Percentiles rank a stretch among this genome's conserved stretches.
Evolutionary conservation across 148 eudicot genomes (phyloP).

Genomic region (Camellia granthamiana): DNA sequence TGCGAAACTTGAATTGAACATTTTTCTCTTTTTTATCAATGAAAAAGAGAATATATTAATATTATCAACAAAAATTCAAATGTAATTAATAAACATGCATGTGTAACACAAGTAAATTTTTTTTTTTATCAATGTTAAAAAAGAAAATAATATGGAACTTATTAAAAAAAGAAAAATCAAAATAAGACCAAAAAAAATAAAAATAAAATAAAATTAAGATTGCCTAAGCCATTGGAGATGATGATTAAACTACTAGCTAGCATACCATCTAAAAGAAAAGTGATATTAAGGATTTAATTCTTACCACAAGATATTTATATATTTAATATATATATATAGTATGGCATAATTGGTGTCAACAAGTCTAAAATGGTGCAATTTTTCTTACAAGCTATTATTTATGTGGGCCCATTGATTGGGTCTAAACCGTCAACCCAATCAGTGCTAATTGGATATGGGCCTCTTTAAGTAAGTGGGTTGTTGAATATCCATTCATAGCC

Average conservation of each 20-base stretch:
- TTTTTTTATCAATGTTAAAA: too few species aligned
- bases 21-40: too few species aligned
- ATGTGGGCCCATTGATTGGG: slow-evolving; percentile 9
- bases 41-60: too few species aligned
- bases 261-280: background rate
- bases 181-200: too few species aligned
- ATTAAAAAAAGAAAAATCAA: too few species aligned
- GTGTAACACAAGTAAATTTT: too few species aligned
- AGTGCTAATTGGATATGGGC: slow-evolving; percentile 2
- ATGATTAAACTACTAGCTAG: background rate
- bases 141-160: too few species aligned
- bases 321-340: background rate
- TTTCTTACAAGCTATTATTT: background rate
- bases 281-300: background rate
- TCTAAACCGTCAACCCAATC: background rate
- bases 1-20: too few species aligned
- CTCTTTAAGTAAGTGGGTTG: slow-evolving; percentile 5
- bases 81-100: too few species aligned
- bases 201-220: background rate
- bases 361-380: background rate
- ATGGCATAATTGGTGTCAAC: background rate
- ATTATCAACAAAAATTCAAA: too few species aligned
- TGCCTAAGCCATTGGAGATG: background rate
- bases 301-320: background rate
- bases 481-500: background rate